Base-by-base conservation (phyloP, 441 rosid species). In the Eutrema salsugineum region DNA sequence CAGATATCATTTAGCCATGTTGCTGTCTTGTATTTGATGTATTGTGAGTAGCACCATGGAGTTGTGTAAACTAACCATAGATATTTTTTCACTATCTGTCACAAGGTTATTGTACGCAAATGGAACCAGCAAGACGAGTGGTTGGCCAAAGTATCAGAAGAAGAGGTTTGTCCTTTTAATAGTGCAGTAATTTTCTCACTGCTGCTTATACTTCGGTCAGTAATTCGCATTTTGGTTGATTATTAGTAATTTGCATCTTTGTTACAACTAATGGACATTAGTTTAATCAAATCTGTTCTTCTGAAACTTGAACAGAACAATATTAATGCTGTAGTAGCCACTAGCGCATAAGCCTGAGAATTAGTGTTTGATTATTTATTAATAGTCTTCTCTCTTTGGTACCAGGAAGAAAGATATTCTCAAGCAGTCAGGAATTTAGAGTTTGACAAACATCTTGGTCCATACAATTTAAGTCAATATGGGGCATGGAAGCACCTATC, bases 371-470 rank as follows among this genome's bases (percentile, higher is more conserved):
- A 20, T 73, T 58, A 14, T 43, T 42, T 33, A 11, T 27, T 44
- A 60, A 9, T 47, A n/a, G 35, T 8, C 16, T 27, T 44, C 6
- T 74, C 22, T 15, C 20, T 39, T 38, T 63, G 22, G 22, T 74
- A 40, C 44, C 63, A 91, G 97, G 97, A 84, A 81, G 92, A 84
- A 80, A 88, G 92, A 70, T 94, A 81, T 84, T 72, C 80, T 33
- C 86, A 78, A 77, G 88, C 92, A 57, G 93, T 91, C 54, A 79
- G 49, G 81, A 75, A 63, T 66, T 80, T 90, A 78, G 97, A 94
- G 84, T 91, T 94, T 59, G 94, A 94, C 77, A 82, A 82, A 43
- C 73, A 84, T 74, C 91, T 91, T 68, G 97, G 96, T 69, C 95
- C 99, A 32, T 91, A 87, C 80, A 81, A 84, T 79, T 78, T 82